A percentile compares a stretch with the other conserved stretches of the same genome.
These are phyloP conservation scores for Dactylellina parvicollis DNA, from an alignment of 2,329 filamentous ascomycete species.

Conservation along the genomic window DNA sequence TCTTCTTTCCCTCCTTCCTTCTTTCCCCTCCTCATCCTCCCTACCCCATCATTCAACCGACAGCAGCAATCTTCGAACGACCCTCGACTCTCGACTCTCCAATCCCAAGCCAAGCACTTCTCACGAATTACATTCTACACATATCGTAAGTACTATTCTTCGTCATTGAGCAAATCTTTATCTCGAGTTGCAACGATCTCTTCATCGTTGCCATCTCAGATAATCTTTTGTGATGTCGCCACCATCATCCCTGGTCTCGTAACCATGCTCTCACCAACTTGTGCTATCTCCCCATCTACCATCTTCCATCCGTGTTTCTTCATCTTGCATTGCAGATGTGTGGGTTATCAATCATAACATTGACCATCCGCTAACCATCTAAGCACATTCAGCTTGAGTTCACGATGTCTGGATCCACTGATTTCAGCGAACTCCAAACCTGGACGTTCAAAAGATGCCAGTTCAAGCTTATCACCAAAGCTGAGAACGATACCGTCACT, in stretches of 20 bases:
- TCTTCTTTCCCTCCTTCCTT: neutral
- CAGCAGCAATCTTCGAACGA: neutral
- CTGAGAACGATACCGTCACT: conserved; percentile 2
- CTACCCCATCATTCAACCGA: neutral
- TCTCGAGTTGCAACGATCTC: too few species aligned
- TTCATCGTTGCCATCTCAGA: too few species aligned
- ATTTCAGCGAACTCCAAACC: neutral
- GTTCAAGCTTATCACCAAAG: conserved; percentile 41
- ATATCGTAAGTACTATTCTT: neutral
- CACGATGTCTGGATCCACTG: neutral
- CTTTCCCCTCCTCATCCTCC: neutral
- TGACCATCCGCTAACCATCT: neutral
- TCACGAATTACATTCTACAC: neutral
- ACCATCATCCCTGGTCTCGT: too few species aligned
- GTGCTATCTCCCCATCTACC: too few species aligned
- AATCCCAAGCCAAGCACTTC: neutral
- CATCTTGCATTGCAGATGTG: too few species aligned
- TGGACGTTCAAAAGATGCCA: conserved; percentile 25
- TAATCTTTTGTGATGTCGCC: too few species aligned
- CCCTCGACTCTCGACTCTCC: neutral
- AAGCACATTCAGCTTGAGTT: too few species aligned
- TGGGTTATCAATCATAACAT: too few species aligned
- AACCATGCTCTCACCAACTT: too few species aligned
- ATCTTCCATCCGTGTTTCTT: too few species aligned
- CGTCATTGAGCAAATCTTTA: too few species aligned